Evolutionary conservation across 805 yeast species (phyloP).

Genomic region (Saturnispora serradocipensis): DNA sequence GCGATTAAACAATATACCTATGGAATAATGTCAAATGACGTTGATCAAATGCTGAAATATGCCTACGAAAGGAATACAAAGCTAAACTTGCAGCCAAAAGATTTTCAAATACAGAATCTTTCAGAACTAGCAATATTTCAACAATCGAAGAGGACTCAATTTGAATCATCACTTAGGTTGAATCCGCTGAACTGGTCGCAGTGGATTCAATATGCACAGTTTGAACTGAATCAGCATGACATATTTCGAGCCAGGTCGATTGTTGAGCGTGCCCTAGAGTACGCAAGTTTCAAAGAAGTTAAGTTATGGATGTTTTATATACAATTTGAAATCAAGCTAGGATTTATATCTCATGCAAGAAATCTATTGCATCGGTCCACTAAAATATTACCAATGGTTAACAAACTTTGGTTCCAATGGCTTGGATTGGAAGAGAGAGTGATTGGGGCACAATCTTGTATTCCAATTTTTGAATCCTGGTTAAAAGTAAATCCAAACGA

Average conservation of each 20-base stretch:
- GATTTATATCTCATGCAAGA: slow-evolving; percentile 80
- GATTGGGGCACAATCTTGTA: slow-evolving; percentile 50
- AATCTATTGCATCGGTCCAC: slow-evolving; percentile 76
- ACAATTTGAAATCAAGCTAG: slow-evolving; percentile 62
- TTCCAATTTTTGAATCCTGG: slow-evolving; percentile 73
- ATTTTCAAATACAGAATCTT: slow-evolving; percentile 52
- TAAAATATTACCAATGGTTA: slow-evolving; percentile 63
- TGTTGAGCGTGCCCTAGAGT: slow-evolving; percentile 75
- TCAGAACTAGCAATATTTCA: slow-evolving; percentile 77
- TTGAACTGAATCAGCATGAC: slow-evolving; percentile 78
- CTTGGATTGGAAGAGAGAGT: slow-evolving; percentile 75
- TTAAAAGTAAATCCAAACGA: slow-evolving; percentile 57
- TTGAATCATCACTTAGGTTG: slow-evolving; percentile 77
- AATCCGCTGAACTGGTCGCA: slow-evolving; percentile 76
- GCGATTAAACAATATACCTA: not conserved
- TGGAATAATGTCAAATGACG: slow-evolving; percentile 1
- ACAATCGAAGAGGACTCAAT: slow-evolving; percentile 68
- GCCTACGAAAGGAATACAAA: slow-evolving; percentile 5
- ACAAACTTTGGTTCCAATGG: slow-evolving; percentile 80
- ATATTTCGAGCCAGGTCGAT: slow-evolving; percentile 73
- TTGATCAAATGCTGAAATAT: slow-evolving; percentile 17
- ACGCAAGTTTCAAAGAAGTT: slow-evolving; percentile 40
- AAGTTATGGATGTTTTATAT: slow-evolving; percentile 83
- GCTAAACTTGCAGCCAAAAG: slow-evolving; percentile 23
- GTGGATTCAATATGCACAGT: slow-evolving; percentile 87